Percentiles rank a stretch among this genome's conserved stretches.
Conservation (phyloP, 2,329 filamentous ascomycete species). For the Aspergillus sp. region DNA sequence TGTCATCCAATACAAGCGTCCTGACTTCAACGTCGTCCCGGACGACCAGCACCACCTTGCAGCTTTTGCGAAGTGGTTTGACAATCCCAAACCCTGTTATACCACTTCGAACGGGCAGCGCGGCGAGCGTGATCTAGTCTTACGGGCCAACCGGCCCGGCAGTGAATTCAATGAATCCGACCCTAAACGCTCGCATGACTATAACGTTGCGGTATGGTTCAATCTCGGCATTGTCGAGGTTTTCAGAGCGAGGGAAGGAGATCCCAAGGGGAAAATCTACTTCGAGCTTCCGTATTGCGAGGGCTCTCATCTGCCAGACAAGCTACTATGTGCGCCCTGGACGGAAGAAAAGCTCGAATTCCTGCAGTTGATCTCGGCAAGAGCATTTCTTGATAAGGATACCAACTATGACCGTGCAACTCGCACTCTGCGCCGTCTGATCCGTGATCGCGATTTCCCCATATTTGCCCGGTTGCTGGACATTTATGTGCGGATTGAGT, state of each 20-base stretch:
- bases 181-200: slow-evolving; percentile 9
- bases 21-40: slow-evolving; percentile 25
- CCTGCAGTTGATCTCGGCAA: slow-evolving; percentile 35
- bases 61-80: slow-evolving; percentile 26
- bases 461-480: slow-evolving; percentile 33
- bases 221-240: slow-evolving; percentile 38
- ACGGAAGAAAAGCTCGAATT: slow-evolving; percentile 39
- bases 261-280: slow-evolving; percentile 30
- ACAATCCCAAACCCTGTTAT: slow-evolving; percentile 22
- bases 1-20: slow-evolving; percentile 30
- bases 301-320: slow-evolving; percentile 37
- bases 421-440: slow-evolving; percentile 32
- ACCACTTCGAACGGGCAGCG: slow-evolving; percentile 22
- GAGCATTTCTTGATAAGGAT: slow-evolving; percentile 41
- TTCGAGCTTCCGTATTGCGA: slow-evolving; percentile 36
- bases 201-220: slow-evolving; percentile 39
- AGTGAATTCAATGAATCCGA: not conserved
- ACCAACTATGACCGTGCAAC: slow-evolving; percentile 28
- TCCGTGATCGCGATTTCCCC: slow-evolving; percentile 33
- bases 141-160: slow-evolving; percentile 19
- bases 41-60: slow-evolving; percentile 25
- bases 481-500: slow-evolving; percentile 30
- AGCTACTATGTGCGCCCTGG: slow-evolving; percentile 40
- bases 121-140: slow-evolving; percentile 33
- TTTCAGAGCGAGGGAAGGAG: slow-evolving; percentile 23